A percentile compares a stretch with the other conserved stretches of the same genome.
phyloP scores from a whole-genome alignment of 129 eudicot genomes.

The Escallonia herrerae region DNA sequence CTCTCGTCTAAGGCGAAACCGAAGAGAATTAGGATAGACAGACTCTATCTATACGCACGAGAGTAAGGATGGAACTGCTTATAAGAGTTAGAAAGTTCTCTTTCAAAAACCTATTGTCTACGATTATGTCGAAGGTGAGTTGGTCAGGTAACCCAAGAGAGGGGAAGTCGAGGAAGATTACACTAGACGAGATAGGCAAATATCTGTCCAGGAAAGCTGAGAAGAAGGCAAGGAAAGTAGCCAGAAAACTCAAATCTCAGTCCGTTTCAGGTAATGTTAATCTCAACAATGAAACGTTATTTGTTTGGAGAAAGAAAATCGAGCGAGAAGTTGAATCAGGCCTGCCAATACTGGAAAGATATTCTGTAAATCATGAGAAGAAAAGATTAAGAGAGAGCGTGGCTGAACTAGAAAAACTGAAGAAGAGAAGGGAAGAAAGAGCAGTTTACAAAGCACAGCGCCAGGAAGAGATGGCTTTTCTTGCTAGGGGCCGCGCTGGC shows the following conservation, averaged over 20 bases:
- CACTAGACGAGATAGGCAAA: constrained; percentile 29
- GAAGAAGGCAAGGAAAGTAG: constrained; percentile 33
- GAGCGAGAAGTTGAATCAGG: neutral
- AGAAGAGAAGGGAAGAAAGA: neutral
- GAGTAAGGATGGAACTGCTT: no score
- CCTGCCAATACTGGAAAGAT: neutral
- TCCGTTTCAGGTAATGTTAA: constrained; percentile 27
- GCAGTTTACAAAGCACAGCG: no score
- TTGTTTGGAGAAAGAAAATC: neutral
- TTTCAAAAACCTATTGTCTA: no score
- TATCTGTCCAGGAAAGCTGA: constrained; percentile 37
- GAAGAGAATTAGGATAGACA: no score
- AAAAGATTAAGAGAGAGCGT: neutral
- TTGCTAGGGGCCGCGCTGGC: no score
- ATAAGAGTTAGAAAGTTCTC: no score
- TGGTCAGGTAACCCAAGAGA: no score
- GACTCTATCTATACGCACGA: no score
- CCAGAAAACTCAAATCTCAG: constrained; percentile 29
- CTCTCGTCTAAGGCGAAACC: no score
- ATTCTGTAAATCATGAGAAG: neutral
- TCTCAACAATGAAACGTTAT: constrained; percentile 11
- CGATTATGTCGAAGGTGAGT: no score
- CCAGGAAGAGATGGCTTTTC: no score
- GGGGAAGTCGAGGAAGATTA: constrained; percentile 1
- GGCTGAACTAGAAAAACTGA: neutral